Evolutionary conservation across 2,329 filamentous ascomycete genomes (phyloP), one percentile per base, ranked within the genome.

Genomic region (Ophiostoma piceae): DNA sequence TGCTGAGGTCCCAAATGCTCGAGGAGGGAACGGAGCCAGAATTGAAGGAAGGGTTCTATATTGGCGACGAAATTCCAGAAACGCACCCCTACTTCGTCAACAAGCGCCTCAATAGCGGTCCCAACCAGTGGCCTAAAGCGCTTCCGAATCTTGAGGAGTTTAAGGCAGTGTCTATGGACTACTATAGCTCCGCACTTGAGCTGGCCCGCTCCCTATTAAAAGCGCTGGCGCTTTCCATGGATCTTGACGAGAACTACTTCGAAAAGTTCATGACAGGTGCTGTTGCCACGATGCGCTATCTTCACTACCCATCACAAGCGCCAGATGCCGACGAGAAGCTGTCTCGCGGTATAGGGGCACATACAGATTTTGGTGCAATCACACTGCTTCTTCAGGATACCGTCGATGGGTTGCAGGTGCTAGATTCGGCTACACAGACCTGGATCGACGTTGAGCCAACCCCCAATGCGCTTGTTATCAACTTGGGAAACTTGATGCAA

Each of bases 351-450:
- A 78, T 79, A 1, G 83, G 83, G 0, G 83, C 82, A 1, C 85
- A 85, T 72, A 84, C 82, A 0, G 85, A 85, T 74, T 86, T 84
- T 71, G 83, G 84, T 19, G 81, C 81, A 41, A 81, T 87, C 60
- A 87, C 84, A 0, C 77, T 86, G 41, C 80, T 87, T 3, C 77
- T 86, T 0, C 84, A 86, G 73, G 83, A 84, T 64, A 78, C 78
- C 1, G 78, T 81, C 12, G 80, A 81, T 29, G 85, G 83, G 0
- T 78, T 87, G 0, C 79, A 87, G 72, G 83, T 86, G 7, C 79
- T 82, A 71, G 79, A 84, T 69, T 75, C 77, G 19, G 71, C 79
- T 3, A 81, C 80, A 11, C 76, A 78, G 14, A 77, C 78, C 8
- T 86, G 82, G 83, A 78, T 79, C 12, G 74, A 79, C 71, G 82